phyloP scores from a whole-genome alignment of 2,329 filamentous ascomycete genomes.

The Tolypocladium album region DNA sequence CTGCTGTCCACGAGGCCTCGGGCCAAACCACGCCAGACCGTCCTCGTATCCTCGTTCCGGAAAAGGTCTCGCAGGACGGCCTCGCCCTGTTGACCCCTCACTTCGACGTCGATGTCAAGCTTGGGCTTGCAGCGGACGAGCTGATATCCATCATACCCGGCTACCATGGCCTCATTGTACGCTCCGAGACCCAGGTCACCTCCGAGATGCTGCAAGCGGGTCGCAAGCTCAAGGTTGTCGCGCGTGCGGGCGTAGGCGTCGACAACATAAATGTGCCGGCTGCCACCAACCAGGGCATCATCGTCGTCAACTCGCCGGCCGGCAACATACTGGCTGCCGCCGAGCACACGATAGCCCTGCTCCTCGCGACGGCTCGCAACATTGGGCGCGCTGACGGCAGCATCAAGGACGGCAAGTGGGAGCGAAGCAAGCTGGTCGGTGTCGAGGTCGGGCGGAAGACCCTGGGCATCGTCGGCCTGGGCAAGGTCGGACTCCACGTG shows the following conservation, averaged over 20 bases:
- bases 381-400: constrained; percentile 59
- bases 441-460: constrained; percentile 71
- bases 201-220: constrained; percentile 54
- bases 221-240: constrained; percentile 64
- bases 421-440: constrained; percentile 62
- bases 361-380: constrained; percentile 66
- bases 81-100: constrained; percentile 55
- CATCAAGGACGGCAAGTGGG: constrained; percentile 64
- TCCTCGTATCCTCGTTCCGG: constrained; percentile 57
- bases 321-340: constrained; percentile 76
- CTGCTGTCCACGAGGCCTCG: constrained; percentile 7
- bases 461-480: constrained; percentile 65
- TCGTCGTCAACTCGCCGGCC: constrained; percentile 69
- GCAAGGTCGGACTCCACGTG: constrained; percentile 76
- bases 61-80: constrained; percentile 73
- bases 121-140: constrained; percentile 50
- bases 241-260: constrained; percentile 70
- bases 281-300: constrained; percentile 62
- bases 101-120: constrained; percentile 60
- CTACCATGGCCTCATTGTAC: constrained; percentile 69
- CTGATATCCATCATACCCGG: constrained; percentile 55
- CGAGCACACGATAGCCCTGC: constrained; percentile 64
- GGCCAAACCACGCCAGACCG: constrained; percentile 6
- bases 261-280: constrained; percentile 71
- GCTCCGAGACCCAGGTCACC: constrained; percentile 74